Evolutionary conservation across 78 protist genomes (phyloP).

Genomic region (Guillardia theta): DNA sequence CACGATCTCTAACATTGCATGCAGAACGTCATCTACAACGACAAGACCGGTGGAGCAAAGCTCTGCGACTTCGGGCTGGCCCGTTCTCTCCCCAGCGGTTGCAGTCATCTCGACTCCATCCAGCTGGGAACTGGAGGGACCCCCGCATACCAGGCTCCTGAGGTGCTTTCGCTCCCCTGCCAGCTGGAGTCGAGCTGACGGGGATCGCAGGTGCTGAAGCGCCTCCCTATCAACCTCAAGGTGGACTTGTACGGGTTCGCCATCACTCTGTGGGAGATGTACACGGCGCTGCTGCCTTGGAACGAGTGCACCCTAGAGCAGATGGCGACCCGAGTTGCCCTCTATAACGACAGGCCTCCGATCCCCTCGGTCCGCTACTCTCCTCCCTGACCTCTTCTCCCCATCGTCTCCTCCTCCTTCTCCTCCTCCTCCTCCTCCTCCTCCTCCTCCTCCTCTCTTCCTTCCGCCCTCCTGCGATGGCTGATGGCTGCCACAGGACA

Average conservation of each 20-base stretch:
- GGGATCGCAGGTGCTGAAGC: neutral
- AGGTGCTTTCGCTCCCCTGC: neutral
- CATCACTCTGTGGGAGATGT: constrained; percentile 25
- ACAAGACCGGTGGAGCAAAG: neutral
- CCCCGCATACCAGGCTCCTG: neutral
- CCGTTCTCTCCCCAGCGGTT: neutral
- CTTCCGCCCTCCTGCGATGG: no score
- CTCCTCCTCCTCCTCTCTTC: no score
- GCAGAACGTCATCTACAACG: constrained; percentile 4
- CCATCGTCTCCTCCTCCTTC: neutral
- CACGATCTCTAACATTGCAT: no score
- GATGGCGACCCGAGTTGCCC: neutral
- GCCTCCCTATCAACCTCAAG: neutral
- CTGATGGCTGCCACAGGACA: no score
- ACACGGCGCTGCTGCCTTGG: constrained; percentile 16
- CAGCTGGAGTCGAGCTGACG: neutral
- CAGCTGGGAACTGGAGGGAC: constrained; percentile 11
- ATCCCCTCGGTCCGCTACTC: neutral
- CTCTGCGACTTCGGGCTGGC: constrained; percentile 39
- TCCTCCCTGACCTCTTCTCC: neutral
- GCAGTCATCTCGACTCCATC: neutral
- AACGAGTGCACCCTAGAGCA: neutral
- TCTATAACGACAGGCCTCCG: constrained; percentile 19
- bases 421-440: neutral
- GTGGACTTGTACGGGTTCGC: constrained; percentile 4